Evolutionary conservation across 148 eudicot genomes (phyloP).

Genomic region (Rhododendron griersonianum): DNA sequence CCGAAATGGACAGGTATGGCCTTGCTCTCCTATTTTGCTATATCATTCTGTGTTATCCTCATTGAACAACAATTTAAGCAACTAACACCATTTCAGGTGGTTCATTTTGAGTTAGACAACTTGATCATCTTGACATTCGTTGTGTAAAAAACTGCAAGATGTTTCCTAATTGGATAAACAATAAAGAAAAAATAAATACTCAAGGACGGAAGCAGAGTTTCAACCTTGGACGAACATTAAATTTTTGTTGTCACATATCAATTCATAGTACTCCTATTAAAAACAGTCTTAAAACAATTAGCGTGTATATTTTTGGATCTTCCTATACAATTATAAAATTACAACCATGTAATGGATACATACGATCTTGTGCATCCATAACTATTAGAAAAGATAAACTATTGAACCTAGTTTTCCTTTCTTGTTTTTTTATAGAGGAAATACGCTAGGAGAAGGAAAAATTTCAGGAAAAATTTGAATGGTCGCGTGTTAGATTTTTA

Average conservation of each 20-base stretch:
- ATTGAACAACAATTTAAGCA: neutral
- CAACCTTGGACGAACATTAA: neutral
- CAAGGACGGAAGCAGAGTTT: neutral
- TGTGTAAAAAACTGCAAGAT: neutral
- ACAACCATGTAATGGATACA: too few relatives aligned
- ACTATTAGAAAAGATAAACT: too few relatives aligned
- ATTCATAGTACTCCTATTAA: too few relatives aligned
- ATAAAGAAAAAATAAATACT: neutral
- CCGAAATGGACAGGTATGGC: slow-evolving; percentile 44
- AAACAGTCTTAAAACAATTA: neutral
- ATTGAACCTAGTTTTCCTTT: too few relatives aligned
- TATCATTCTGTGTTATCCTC: neutral
- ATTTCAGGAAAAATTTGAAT: too few relatives aligned
- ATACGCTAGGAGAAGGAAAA: too few relatives aligned
- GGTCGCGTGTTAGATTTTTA: too few relatives aligned
- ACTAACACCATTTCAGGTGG: neutral
- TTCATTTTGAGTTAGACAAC: neutral
- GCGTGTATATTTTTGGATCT: too few relatives aligned
- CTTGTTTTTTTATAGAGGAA: too few relatives aligned
- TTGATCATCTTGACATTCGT: neutral
- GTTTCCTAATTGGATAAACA: neutral
- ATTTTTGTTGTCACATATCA: neutral
- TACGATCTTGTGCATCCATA: too few relatives aligned
- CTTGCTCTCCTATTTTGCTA: neutral
- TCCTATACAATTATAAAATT: too few relatives aligned